Evolutionary conservation across 306 rosid genomes (phyloP), one percentile per base, ranked within the genome.

Genomic region (Cyamopsis tetragonoloba): DNA sequence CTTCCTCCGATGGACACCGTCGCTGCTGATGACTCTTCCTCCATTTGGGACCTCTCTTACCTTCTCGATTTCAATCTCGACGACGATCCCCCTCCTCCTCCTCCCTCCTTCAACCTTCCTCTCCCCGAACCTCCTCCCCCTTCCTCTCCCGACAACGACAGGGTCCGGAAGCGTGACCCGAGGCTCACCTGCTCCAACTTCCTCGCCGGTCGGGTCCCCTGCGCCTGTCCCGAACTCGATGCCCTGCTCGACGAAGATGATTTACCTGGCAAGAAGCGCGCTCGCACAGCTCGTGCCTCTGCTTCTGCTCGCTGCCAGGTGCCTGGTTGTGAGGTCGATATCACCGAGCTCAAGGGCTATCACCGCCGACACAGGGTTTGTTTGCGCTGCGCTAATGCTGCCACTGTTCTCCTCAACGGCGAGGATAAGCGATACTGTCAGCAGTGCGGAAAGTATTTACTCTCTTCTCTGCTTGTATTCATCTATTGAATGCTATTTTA

Each of bases 221-320:
- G 99, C 20, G 99, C 99, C 0, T 95, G 99, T 32, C 99, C 99
- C 10, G 99, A 95, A 82, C 1, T 95, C 3, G 99, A 95, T 27
- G 91, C 77, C 51, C 59, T 12, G 77, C 70, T 88, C 5, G 99
- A 78, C 20, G 97, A 95, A 2, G 83, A 72, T 3, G 82, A 80
- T 27, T 78, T 79, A 6, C 91, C 79, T 2, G 95, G 70, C 0
- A 90, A 90, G 82, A 95, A 95, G 70, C 84, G 96, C 39, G 65
- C 68, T 4, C 65, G 91, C 60, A 75, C 82, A 7, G 74, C 51
- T 0, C 85, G 96, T 76, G 77, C 88, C 0, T 6, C 74, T 2
- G 81, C 82, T 4, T 62, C 64, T 14, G 82, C 80, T 0, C 76
- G 87, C 15, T 95, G 99, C 49, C 99, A 95, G 65, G 97, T 95